Evolutionary conservation across 1,284 basidiomycete species (phyloP).

Genomic region (Moesziomyces sp.): DNA sequence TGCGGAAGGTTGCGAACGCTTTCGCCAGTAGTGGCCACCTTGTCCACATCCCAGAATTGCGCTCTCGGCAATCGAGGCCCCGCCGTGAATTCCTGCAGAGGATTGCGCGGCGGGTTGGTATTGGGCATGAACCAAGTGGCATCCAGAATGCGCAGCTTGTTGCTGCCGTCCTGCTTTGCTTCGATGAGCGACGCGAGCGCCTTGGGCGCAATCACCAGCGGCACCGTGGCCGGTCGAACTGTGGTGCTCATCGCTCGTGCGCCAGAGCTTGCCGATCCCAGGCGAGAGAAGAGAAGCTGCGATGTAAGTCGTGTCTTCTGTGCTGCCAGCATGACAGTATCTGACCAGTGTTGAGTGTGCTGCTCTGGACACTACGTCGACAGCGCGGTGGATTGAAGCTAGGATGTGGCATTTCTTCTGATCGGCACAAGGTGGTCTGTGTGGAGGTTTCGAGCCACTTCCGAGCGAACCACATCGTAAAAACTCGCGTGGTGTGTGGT

Average conservation of each 20-base stretch:
- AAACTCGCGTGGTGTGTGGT: no score
- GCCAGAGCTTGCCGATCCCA: slow-evolving; percentile 4
- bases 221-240: slow-evolving; percentile 32
- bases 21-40: slow-evolving; percentile 69
- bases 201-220: slow-evolving; percentile 46
- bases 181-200: slow-evolving; percentile 36
- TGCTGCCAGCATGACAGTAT: slow-evolving; percentile 16
- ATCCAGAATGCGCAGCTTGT: slow-evolving; percentile 70
- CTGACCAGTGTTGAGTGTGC: no score
- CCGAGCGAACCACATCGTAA: no score
- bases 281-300: slow-evolving; percentile 2
- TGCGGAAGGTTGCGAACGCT: slow-evolving; percentile 75
- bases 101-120: slow-evolving; percentile 73
- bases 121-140: slow-evolving; percentile 90
- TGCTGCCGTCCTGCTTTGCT: slow-evolving; percentile 6
- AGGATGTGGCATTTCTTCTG: no score
- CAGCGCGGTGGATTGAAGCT: no score
- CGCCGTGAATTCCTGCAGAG: slow-evolving; percentile 74
- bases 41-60: slow-evolving; percentile 84
- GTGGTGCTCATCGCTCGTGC: slow-evolving; percentile 32
- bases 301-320: neutral
- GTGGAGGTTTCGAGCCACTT: no score
- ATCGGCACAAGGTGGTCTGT: no score
- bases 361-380: no score
- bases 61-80: slow-evolving; percentile 79